These are phyloP conservation scores for Erigeron canadensis DNA, from an alignment of 129 eudicot species.

Conservation along the genomic window DNA sequence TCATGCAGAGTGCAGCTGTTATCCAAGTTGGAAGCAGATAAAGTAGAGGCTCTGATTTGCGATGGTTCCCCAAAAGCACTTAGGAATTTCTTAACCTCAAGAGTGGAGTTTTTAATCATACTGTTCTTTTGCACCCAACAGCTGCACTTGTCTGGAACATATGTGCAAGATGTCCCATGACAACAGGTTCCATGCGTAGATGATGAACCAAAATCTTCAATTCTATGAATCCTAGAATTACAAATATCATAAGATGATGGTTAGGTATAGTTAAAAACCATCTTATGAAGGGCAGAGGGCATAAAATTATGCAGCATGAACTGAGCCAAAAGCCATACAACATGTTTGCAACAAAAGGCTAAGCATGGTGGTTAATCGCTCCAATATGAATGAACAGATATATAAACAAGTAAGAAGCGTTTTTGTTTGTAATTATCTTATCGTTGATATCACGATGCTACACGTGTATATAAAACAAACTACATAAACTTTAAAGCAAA, in stretches of 20 bases:
- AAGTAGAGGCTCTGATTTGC: constrained; percentile 24
- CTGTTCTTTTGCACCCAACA: constrained; percentile 29
- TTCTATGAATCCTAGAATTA: constrained; percentile 37
- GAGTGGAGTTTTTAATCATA: constrained; percentile 26
- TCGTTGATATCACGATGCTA: too few relatives aligned
- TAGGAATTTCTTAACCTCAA: constrained; percentile 17
- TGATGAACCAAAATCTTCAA: constrained; percentile 28
- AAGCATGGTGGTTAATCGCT: too few relatives aligned
- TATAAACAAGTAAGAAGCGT: too few relatives aligned
- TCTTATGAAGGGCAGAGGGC: too few relatives aligned
- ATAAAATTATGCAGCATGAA: too few relatives aligned
- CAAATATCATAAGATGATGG: neutral
- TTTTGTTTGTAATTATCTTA: too few relatives aligned
- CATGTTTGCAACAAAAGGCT: too few relatives aligned
- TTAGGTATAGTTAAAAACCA: neutral
- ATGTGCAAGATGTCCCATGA: constrained; percentile 40
- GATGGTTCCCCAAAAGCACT: constrained; percentile 33
- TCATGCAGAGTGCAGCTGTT: constrained; percentile 26
- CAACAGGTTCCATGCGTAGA: constrained; percentile 32
- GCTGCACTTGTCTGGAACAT: constrained; percentile 35
- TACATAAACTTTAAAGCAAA: too few relatives aligned
- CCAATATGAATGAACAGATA: too few relatives aligned
- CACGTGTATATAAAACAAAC: too few relatives aligned
- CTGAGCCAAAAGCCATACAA: too few relatives aligned
- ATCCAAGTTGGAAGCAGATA: constrained; percentile 29